Percentiles rank a stretch among this genome's conserved stretches.
These are phyloP conservation scores for Yarrowia hollandica DNA, from an alignment of 805 yeast genomes.

Conservation along the genomic window DNA sequence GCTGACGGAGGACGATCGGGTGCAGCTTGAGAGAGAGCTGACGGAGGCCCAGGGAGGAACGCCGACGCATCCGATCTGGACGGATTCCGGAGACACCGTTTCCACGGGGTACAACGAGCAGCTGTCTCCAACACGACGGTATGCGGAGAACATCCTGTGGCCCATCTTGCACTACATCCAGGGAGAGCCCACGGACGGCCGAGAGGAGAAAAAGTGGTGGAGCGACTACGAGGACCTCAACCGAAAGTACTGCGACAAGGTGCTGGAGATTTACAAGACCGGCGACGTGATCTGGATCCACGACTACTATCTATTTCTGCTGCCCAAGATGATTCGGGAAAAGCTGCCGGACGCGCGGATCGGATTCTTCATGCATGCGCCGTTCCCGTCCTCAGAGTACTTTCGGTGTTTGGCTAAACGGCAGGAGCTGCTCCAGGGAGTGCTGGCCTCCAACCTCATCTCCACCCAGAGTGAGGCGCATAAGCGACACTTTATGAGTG, in stretches of 20 bases:
- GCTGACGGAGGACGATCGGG: constrained; percentile 60
- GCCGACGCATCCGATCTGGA: constrained; percentile 76
- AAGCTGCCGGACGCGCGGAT: constrained; percentile 69
- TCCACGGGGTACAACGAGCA: constrained; percentile 49
- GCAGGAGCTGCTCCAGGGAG: constrained; percentile 81
- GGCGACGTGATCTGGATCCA: constrained; percentile 95
- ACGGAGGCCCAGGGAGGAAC: constrained; percentile 40
- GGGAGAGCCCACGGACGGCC: constrained; percentile 67
- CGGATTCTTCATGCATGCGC: constrained; percentile 80
- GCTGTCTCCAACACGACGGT: constrained; percentile 81
- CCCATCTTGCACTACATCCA: constrained; percentile 93
- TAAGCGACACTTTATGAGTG: constrained; percentile 85
- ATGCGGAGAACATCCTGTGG: constrained; percentile 91
- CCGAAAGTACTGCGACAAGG: constrained; percentile 82
- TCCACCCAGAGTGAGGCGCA: constrained; percentile 86
- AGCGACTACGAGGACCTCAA: constrained; percentile 86
- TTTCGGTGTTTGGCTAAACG: constrained; percentile 87
- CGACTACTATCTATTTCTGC: constrained; percentile 77
- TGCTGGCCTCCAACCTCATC: constrained; percentile 84
- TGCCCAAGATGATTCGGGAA: constrained; percentile 83
- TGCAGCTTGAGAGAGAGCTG: constrained; percentile 48
- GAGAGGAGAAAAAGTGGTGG: constrained; percentile 76
- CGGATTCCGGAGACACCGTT: constrained; percentile 45
- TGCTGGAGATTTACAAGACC: constrained; percentile 68
- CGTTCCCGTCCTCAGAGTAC: constrained; percentile 95